Base-by-base conservation (phyloP, 2,329 filamentous ascomycete species). In the Xenoacremonium recifei region DNA sequence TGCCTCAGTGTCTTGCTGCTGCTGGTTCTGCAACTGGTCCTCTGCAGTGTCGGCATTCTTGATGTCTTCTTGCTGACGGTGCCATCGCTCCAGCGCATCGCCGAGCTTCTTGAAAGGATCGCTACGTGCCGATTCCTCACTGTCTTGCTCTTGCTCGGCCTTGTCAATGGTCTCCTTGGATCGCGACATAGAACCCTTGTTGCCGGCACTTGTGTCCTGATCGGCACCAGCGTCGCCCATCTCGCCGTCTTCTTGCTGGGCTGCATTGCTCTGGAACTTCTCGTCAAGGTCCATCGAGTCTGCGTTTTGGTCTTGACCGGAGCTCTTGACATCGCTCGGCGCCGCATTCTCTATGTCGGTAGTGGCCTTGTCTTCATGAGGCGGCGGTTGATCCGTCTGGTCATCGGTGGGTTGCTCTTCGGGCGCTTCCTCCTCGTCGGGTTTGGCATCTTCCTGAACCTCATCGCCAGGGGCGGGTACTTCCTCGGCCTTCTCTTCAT, bases 31-130 rank as follows among this genome's bases (percentile, higher is more conserved):
- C 12, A 57, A 51, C 12, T 52, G 48, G 13, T 55, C 52, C 11
- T 68, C 61, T 40, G 80, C 71, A 2, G 77, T 69, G 15, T 61
- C 56, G 5, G 66, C 61, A 44, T 85, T 77, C 60, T 79, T 72
- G 54, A 99, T 97, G 48, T 96, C 86, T 35, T 80, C 81, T 57
- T 95, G 88, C 59, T 90, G 88, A 44, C 88, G 81, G 64, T 97
- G 91, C 89, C 91, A 99, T 55, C 85, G 82, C 63, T 97, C 91
- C 21, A 99, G 75, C 5, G 89, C 86, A 68, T 99, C 90, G 17
- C 93, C 93, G 21, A 99, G 79, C 60, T 96, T 95, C 69, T 93
- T 93, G 75, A 96, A 96, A 1, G 90, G 87, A 53, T 93, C 82
- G 34, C 73, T 67, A 29, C 66, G 67, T 40, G 69, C 65, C 6